These are phyloP conservation scores for Ceratorhiza oryzae-sativae DNA, from an alignment of 1,284 basidiomycete species.

Conservation along the genomic window DNA sequence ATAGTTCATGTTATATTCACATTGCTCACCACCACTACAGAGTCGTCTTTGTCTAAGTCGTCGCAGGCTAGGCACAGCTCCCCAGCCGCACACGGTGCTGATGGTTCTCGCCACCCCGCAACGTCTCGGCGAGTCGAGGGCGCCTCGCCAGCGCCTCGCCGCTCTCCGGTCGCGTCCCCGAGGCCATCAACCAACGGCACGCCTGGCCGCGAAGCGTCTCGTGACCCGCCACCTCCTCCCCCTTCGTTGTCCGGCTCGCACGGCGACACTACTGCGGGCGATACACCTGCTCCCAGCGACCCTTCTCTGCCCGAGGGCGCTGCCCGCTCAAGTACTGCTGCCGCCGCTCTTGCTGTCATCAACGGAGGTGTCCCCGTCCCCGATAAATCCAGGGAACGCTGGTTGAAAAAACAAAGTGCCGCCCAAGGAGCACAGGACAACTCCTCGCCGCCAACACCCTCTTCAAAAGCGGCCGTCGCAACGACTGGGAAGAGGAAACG, in stretches of 20 bases:
- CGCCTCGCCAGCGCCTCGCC: too few species aligned
- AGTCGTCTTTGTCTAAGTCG: too few species aligned
- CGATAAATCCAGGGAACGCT: neutral
- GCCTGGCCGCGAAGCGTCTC: too few species aligned
- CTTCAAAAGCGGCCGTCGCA: neutral
- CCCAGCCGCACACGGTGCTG: too few species aligned
- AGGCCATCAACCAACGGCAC: too few species aligned
- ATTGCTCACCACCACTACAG: too few species aligned
- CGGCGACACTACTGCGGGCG: neutral
- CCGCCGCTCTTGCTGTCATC: slow-evolving; percentile 2
- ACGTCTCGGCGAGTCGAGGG: too few species aligned
- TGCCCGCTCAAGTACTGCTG: neutral
- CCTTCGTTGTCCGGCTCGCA: neutral
- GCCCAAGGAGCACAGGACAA: neutral
- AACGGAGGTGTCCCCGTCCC: neutral
- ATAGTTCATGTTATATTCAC: too few species aligned
- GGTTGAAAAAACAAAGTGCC: neutral
- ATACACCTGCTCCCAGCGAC: neutral
- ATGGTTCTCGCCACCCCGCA: too few species aligned
- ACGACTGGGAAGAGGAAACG: neutral
- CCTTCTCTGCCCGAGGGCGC: neutral
- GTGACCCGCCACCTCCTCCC: too few species aligned
- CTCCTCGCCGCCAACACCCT: neutral
- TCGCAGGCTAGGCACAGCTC: too few species aligned
- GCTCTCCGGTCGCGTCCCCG: too few species aligned